Base-by-base conservation (phyloP, 495 filamentous ascomycete genomes). In the Aspergillus cristatus region DNA sequence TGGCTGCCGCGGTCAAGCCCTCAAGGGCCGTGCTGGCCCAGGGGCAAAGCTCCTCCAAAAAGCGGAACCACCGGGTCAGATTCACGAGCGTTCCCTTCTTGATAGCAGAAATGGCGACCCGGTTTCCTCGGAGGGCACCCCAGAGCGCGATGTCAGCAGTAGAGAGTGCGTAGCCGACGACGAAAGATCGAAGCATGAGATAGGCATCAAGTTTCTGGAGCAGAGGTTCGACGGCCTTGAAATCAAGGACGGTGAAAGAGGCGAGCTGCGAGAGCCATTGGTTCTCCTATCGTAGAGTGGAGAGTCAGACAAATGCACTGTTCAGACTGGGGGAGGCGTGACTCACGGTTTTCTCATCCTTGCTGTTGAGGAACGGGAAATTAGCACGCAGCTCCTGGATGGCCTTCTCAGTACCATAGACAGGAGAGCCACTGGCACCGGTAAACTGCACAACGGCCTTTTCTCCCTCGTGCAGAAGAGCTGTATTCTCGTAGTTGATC, bases 61-160 rank as follows among this genome's bases (percentile, higher is more conserved):
- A 95, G 38, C 65, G 72, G 61, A 90, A 96, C 91, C 90, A 98
- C 42, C 91, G 74, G 34, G 74, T 75, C 16, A 97, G 58, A 60
- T 94, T 95, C 38, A 74, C 68, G 38, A 94, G 75, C 8, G 74
- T 63, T 26, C 78, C 84, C 51, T 84, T 81, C 60, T 85, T 87
- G 43, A 94, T 69, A 48, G 84, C 82, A 12, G 81, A 78, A 43
- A 79, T 66, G 6, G 85, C 88, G 13, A 89, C 81, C n/a, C 82
- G 76, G 65, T 94, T 96, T 46, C 78, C 82, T 34, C 84, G 79
- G 38, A 98, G 71, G 7, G 84, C 82, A 48, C 79, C 74, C 86
- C 87, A 98, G 32, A 95, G 67, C 43, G 81, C 78, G 41, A 79
- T 73, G 59, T 98, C 91, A 37, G 85, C 67, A 14, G 84, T 76